A percentile compares a stretch with the other conserved stretches of the same genome.
These are phyloP conservation scores for Penicillium coprophilum DNA, from an alignment of 495 filamentous ascomycete genomes.

Conservation along the genomic window DNA sequence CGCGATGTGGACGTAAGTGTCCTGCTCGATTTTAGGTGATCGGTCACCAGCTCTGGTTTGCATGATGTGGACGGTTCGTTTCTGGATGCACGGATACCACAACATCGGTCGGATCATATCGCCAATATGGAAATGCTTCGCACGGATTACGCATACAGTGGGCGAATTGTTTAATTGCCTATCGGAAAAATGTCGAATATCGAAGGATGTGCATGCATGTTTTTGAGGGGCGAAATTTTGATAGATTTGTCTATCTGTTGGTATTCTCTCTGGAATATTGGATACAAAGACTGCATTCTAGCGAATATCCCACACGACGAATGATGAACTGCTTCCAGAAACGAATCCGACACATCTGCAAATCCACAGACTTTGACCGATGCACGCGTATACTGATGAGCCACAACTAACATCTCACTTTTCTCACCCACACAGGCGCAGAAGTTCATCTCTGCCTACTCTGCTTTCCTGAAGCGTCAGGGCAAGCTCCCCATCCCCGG, in stretches of 20 bases:
- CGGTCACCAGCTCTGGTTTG: constrained; percentile 26
- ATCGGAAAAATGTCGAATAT: constrained; percentile 4
- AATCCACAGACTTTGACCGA: constrained; percentile 16
- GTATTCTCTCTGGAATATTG: neutral
- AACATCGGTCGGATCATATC: constrained; percentile 11
- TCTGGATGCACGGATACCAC: constrained; percentile 18
- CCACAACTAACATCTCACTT: constrained; percentile 28
- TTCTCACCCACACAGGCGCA: constrained; percentile 60
- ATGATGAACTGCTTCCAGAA: constrained; percentile 20
- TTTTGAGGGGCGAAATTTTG: constrained; percentile 11
- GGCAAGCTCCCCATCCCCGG: constrained; percentile 97
- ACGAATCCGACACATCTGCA: constrained; percentile 26
- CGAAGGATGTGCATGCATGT: constrained; percentile 9
- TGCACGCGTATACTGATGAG: constrained; percentile 7
- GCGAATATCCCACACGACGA: neutral
- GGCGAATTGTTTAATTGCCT: neutral
- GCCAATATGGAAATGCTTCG: constrained; percentile 9
- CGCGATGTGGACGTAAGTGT: constrained; percentile 87
- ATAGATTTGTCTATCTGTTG: constrained; percentile 1
- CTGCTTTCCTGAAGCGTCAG: constrained; percentile 97
- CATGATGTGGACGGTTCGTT: constrained; percentile 25
- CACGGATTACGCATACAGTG: constrained; percentile 6
- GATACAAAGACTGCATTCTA: neutral
- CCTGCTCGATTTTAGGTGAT: constrained; percentile 23
- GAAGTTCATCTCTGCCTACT: constrained; percentile 93